Percentiles rank a stretch among this genome's conserved stretches.
These are phyloP conservation scores for Hepatocystis sp. DNA, from an alignment of 169 alveolate genomes.

Conservation along the genomic window DNA sequence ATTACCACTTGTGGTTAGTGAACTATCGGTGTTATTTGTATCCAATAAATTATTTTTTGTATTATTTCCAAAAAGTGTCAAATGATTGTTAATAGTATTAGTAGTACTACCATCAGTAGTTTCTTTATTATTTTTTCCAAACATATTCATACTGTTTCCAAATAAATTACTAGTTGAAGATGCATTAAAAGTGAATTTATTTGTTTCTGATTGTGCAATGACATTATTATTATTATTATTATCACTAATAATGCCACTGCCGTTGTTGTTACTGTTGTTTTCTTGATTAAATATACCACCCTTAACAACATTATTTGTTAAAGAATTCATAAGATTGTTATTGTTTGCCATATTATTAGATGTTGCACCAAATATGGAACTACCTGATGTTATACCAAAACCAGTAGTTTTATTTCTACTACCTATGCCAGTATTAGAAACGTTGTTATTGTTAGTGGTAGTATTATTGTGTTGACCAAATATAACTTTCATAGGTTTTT, in stretches of 20 bases:
- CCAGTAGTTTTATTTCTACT: too few relatives aligned
- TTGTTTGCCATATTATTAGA: slow-evolving; percentile 2
- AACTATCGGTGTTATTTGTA: not conserved
- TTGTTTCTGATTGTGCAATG: slow-evolving; percentile 2
- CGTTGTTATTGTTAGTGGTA: not conserved
- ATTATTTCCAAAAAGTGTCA: slow-evolving; percentile 5
- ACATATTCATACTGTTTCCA: too few relatives aligned
- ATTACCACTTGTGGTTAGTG: not conserved
- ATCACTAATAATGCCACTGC: not conserved
- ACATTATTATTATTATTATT: too few relatives aligned
- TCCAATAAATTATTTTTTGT: not conserved
- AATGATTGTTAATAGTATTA: slow-evolving; percentile 1
- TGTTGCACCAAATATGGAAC: not conserved
- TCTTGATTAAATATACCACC: too few relatives aligned
- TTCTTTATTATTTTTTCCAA: too few relatives aligned
- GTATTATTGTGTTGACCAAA: slow-evolving; percentile 44
- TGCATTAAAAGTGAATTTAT: slow-evolving; percentile 10
- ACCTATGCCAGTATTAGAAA: not conserved
- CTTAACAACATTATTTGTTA: too few relatives aligned
- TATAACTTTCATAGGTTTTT: slow-evolving; percentile 51
- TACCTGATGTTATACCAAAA: too few relatives aligned
- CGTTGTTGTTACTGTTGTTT: not conserved
- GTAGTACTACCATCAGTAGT: not conserved
- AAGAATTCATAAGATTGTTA: too few relatives aligned
- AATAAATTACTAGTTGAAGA: not conserved